Conservation (phyloP, 2,329 filamentous ascomycete genomes). For the Cadophora sp. region DNA sequence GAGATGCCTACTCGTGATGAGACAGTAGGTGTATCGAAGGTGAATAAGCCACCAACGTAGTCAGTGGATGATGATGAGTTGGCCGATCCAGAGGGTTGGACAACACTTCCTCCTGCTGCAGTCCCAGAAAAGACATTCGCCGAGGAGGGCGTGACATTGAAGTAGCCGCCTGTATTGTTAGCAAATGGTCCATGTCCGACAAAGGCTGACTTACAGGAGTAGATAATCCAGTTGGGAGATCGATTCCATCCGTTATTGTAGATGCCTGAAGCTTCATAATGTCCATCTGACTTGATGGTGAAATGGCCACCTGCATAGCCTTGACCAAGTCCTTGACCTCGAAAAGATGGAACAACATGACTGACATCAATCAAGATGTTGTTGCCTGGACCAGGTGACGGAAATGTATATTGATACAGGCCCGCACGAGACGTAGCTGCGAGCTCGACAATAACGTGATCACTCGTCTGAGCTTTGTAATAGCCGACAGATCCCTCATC, state of each 20-base stretch:
- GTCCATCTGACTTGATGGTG: conserved; percentile 54
- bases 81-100: conserved; percentile 41
- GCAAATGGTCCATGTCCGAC: conserved; percentile 2
- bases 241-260: conserved; percentile 74
- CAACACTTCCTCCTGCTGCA: conserved; percentile 40
- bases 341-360: conserved; percentile 68
- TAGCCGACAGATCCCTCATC: conserved; percentile 65
- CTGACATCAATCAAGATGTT: conserved; percentile 37
- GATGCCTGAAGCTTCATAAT: conserved; percentile 65
- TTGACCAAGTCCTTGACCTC: conserved; percentile 66
- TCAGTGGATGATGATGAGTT: conserved; percentile 47
- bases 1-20: conserved; percentile 59
- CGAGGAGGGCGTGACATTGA: conserved; percentile 32
- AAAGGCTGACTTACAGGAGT: conserved; percentile 59
- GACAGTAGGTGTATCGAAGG: conserved; percentile 50
- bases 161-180: conserved; percentile 35
- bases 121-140: conserved; percentile 40
- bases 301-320: conserved; percentile 67
- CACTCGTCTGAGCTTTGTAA: conserved; percentile 62
- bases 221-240: conserved; percentile 66
- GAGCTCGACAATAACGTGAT: conserved; percentile 63
- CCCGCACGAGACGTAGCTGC: conserved; percentile 62
- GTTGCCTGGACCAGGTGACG: conserved; percentile 48
- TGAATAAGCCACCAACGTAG: conserved; percentile 55
- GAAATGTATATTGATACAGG: conserved; percentile 67